Conservation (phyloP, 176 grass and related monocot species). For the Aegilops sharonensis region DNA sequence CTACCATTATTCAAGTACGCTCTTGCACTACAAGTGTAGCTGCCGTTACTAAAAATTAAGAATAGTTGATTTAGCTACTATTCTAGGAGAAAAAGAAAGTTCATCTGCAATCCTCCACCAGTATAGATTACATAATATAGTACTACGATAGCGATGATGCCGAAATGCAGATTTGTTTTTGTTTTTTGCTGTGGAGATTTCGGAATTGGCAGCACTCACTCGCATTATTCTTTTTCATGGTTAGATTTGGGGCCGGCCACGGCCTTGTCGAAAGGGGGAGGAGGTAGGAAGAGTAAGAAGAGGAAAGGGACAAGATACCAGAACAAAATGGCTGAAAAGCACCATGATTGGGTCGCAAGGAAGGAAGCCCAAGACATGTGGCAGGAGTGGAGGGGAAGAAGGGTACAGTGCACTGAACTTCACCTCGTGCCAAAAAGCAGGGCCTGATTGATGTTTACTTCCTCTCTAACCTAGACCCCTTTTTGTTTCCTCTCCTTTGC, state of each 20-base stretch:
- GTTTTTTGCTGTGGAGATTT: not conserved
- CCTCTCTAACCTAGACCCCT: slow-evolving; percentile 31
- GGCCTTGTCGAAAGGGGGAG: slow-evolving; percentile 21
- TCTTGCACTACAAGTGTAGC: not conserved
- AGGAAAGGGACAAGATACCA: slow-evolving; percentile 73
- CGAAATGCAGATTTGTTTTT: not conserved
- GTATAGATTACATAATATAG: not conserved
- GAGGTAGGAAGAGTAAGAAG: slow-evolving; percentile 50
- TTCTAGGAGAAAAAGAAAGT: not conserved
- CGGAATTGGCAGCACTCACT: not conserved
- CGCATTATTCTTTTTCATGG: not conserved
- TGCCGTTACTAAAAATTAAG: no score
- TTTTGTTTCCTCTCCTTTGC: slow-evolving; percentile 15
- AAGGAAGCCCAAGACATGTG: slow-evolving; percentile 46
- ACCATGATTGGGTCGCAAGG: slow-evolving; percentile 49
- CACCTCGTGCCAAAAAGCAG: slow-evolving; percentile 64
- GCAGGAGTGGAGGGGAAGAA: not conserved
- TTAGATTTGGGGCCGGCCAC: slow-evolving; percentile 35
- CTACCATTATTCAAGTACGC: not conserved
- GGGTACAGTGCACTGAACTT: slow-evolving; percentile 62
- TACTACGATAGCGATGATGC: not conserved
- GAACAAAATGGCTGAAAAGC: slow-evolving; percentile 38
- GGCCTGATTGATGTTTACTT: slow-evolving; percentile 38
- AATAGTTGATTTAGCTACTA: not conserved
- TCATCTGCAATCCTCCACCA: not conserved